These are phyloP conservation scores for Lolium perenne DNA, from an alignment of 176 grass and related monocot genomes.

Conservation along the genomic window DNA sequence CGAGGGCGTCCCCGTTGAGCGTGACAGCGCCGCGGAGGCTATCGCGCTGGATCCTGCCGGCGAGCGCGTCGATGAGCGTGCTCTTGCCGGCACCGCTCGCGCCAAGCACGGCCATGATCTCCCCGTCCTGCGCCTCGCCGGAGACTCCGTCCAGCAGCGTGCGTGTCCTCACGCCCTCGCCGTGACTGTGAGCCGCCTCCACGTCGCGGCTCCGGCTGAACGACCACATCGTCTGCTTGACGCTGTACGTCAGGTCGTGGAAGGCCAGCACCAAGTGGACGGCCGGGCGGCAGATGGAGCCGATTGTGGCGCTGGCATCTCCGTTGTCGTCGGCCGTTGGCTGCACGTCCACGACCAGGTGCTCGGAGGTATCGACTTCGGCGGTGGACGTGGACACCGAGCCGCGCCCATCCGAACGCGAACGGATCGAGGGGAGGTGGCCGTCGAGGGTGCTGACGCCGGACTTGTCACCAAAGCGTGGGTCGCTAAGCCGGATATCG, in stretches of 20 bases:
- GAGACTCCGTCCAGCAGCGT: slow-evolving; percentile 46
- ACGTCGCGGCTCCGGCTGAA: no score
- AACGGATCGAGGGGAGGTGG: no score
- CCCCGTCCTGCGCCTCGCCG: slow-evolving; percentile 65
- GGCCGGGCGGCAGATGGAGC: neutral
- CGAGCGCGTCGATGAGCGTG: slow-evolving; percentile 80
- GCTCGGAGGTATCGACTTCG: no score
- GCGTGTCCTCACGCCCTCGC: no score
- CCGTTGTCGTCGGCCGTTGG: neutral
- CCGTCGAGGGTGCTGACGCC: no score
- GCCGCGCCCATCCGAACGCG: no score
- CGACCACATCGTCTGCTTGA: slow-evolving; percentile 16
- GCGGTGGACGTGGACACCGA: no score
- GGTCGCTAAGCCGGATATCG: no score
- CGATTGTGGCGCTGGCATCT: neutral
- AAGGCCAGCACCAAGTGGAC: slow-evolving; percentile 65
- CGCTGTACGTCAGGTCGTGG: slow-evolving; percentile 61
- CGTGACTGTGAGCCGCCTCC: no score
- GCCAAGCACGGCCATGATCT: slow-evolving; percentile 75
- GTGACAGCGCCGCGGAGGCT: slow-evolving; percentile 64
- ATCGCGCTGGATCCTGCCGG: slow-evolving; percentile 59
- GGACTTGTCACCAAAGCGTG: no score
- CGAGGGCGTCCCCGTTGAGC: slow-evolving; percentile 62
- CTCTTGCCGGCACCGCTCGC: slow-evolving; percentile 83
- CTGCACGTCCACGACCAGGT: slow-evolving; percentile 5